phyloP scores from a whole-genome alignment of 495 filamentous ascomycete species.

The Baudoinia panamericana region DNA sequence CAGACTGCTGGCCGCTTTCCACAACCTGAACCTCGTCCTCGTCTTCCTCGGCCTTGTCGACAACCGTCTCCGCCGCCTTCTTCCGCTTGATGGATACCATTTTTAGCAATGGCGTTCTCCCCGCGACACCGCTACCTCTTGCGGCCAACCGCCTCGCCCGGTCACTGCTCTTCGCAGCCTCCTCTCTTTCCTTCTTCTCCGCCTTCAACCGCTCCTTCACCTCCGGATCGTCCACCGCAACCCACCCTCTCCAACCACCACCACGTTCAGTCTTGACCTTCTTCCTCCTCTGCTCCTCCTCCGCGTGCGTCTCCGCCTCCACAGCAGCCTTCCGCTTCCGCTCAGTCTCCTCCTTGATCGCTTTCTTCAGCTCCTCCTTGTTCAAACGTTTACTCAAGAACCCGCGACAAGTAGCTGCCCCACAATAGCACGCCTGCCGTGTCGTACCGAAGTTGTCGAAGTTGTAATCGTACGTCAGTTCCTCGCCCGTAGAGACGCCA shows the following conservation, averaged over 20 bases:
- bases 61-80: not conserved
- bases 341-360: slow-evolving; percentile 11
- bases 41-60: not conserved
- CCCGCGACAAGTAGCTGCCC: slow-evolving; percentile 33
- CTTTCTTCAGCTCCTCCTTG: slow-evolving; percentile 14
- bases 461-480: slow-evolving; percentile 99
- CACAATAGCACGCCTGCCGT: slow-evolving; percentile 33
- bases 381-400: slow-evolving; percentile 24
- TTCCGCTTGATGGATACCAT: too few species aligned
- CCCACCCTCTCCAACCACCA: slow-evolving; percentile 16
- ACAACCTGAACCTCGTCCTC: not conserved
- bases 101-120: not conserved
- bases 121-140: not conserved
- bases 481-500: slow-evolving; percentile 84
- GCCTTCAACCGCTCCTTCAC: slow-evolving; percentile 15
- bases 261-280: slow-evolving; percentile 14
- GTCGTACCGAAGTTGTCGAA: slow-evolving; percentile 50
- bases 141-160: slow-evolving; percentile 14
- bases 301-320: slow-evolving; percentile 9
- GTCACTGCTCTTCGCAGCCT: slow-evolving; percentile 10
- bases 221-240: slow-evolving; percentile 19
- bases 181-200: slow-evolving; percentile 19
- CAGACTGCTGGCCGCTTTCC: not conserved
- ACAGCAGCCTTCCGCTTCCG: slow-evolving; percentile 12
- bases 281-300: slow-evolving; percentile 18